Conservation (phyloP, 345 rosid genomes). For the Aquilaria malaccensis region DNA sequence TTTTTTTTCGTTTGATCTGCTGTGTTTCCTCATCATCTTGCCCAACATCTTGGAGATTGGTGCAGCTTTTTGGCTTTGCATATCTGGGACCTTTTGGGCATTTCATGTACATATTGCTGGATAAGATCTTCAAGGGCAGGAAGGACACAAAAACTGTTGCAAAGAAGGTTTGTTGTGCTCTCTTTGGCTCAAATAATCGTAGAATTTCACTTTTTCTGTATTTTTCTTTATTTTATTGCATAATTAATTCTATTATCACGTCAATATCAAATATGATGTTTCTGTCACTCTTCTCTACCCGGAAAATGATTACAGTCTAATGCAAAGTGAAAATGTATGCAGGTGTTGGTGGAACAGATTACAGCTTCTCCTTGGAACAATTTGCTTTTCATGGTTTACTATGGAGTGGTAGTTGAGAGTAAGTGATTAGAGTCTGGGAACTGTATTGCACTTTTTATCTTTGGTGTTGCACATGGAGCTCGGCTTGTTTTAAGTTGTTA, state of each 20-base stretch:
- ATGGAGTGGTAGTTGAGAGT: slow-evolving; percentile 67
- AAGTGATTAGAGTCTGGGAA: slow-evolving; percentile 15
- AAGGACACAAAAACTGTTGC: slow-evolving; percentile 80
- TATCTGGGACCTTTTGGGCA: slow-evolving; percentile 90
- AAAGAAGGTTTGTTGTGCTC: slow-evolving; percentile 54
- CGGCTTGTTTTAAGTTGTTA: no score
- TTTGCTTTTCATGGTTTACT: slow-evolving; percentile 77
- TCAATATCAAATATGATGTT: not conserved
- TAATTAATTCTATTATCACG: no score
- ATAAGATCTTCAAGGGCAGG: slow-evolving; percentile 85
- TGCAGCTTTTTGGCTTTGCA: slow-evolving; percentile 73
- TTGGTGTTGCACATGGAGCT: not conserved
- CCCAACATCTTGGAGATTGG: slow-evolving; percentile 4
- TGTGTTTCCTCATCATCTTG: not conserved
- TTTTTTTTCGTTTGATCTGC: not conserved
- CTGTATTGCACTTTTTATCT: not conserved
- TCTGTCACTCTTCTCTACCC: slow-evolving; percentile 1
- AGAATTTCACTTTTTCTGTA: not conserved
- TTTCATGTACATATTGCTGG: slow-evolving; percentile 58
- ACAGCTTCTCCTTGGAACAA: slow-evolving; percentile 91
- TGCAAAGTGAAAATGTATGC: slow-evolving; percentile 9
- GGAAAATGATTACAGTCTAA: not conserved
- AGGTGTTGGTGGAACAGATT: slow-evolving; percentile 76
- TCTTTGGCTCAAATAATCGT: not conserved
- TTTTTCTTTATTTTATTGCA: not conserved